Base-by-base conservation (phyloP, 2,329 filamentous ascomycete genomes). In the Fusarium paranaense region DNA sequence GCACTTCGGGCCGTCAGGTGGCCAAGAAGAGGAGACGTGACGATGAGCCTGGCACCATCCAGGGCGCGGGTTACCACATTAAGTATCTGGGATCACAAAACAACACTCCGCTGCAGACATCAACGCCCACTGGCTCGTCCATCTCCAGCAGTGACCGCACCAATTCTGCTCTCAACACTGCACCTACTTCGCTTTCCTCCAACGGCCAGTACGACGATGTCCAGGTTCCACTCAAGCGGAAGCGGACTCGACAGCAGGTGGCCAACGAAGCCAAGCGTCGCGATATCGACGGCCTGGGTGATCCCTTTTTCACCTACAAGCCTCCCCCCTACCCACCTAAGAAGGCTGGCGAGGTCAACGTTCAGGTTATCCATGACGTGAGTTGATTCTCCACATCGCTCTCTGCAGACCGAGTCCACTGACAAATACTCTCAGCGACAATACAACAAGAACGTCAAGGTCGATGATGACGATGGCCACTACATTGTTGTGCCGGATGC, bases 381-480 rank as follows among this genome's bases (percentile, higher is more conserved):
- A 87, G 90, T 86, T 56, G 62, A 60, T 62, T 54, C 60, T 69
- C 58, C 61, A 64, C 64, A 64, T 66, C 54, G 25, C 37, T 20
- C 22, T 30, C 20, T 35, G 42, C 37, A 62, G 27, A 14, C 22
- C 58, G 37, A 45, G 54, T 56, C 64, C 66, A 64, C 60, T 76
- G 50, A 77, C 74, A 60, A 63, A 33, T 47, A 42, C 59, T 38
- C 27, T 42, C 33, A 81, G 80, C 78, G 80, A 58, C 80, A 80
- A 42, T 84, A 86, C 57, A 86, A 86, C 67, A 89, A 89, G 72
- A 86, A 91, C 74, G 87, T 92, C 76, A 97, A 97, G 81, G 93
- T 97, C 52, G 97, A 99, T 79, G 97, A 99, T 75, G 95, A 98
- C 54, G 97, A 99, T 78, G 97, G 97, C 6, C 97, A 99, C 83